Conservation (phyloP, 176 grass and related monocot species). For the Ensete glaucum region DNA sequence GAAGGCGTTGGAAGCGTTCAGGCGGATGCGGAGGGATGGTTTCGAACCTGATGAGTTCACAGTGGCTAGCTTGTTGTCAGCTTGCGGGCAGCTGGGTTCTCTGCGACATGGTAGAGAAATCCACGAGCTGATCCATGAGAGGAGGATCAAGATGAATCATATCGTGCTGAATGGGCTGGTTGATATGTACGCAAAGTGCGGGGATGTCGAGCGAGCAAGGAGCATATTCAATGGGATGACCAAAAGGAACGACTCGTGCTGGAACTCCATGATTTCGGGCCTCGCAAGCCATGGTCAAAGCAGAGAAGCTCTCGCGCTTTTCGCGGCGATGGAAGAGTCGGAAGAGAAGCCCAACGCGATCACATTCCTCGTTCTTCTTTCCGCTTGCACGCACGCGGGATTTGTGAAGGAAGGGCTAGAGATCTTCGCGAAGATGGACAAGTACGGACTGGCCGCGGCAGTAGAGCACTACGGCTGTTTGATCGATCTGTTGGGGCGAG, state of each 20-base stretch:
- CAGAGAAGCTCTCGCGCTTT: constrained; percentile 34
- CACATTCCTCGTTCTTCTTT: constrained; percentile 47
- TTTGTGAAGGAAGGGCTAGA: constrained; percentile 58
- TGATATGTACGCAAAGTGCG: constrained; percentile 74
- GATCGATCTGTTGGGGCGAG: constrained; percentile 52
- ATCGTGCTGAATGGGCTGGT: constrained; percentile 58
- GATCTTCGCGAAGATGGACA: constrained; percentile 39
- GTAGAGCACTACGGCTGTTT: constrained; percentile 53
- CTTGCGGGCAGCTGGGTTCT: constrained; percentile 52
- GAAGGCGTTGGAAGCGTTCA: constrained; percentile 37
- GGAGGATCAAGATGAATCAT: constrained; percentile 43
- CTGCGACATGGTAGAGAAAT: constrained; percentile 27
- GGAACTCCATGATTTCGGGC: constrained; percentile 62
- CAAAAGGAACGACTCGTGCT: constrained; percentile 41
- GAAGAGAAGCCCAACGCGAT: constrained; percentile 32
- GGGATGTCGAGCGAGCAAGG: constrained; percentile 33
- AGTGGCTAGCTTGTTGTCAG: constrained; percentile 46
- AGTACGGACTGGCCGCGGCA: constrained; percentile 31
- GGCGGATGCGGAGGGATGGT: constrained; percentile 24
- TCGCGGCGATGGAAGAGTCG: constrained; percentile 41
- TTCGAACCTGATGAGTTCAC: constrained; percentile 49
- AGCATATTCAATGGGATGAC: constrained; percentile 37
- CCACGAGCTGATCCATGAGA: constrained; percentile 37
- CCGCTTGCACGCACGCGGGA: constrained; percentile 53
- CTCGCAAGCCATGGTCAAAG: constrained; percentile 43